These are phyloP conservation scores for Paecilomyces sp. DNA, from an alignment of 2,329 filamentous ascomycete species.

Conservation along the genomic window DNA sequence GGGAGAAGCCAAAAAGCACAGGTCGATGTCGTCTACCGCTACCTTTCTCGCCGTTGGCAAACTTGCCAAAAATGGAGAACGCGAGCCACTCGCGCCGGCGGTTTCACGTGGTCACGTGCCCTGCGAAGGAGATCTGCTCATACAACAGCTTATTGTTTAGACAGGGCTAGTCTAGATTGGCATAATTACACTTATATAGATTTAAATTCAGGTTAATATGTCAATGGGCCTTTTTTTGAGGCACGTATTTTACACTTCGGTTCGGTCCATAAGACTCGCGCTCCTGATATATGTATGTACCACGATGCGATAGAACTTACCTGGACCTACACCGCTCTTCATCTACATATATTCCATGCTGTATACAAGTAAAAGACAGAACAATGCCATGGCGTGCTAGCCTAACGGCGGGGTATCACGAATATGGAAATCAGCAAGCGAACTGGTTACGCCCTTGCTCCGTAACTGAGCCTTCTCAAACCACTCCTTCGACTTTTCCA, in stretches of 20 bases:
- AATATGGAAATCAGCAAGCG: constrained; percentile 23
- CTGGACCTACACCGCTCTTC: not conserved
- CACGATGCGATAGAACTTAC: not conserved
- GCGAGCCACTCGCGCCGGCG: not conserved
- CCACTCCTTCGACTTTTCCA: constrained; percentile 24
- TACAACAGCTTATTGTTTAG: not conserved
- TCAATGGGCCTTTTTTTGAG: not conserved
- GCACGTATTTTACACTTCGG: not conserved
- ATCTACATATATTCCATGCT: too few relatives aligned
- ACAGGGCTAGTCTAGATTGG: not conserved
- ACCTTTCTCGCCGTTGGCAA: not conserved
- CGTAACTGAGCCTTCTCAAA: constrained; percentile 27
- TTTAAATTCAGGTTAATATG: not conserved
- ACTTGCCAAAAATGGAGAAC: not conserved
- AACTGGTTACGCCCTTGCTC: constrained; percentile 21
- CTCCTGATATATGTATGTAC: not conserved
- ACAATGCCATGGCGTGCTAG: not conserved
- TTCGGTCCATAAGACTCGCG: not conserved
- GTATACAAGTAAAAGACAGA: not conserved
- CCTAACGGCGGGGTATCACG: constrained; percentile 10
- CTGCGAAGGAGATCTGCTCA: not conserved
- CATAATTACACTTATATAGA: too few relatives aligned
- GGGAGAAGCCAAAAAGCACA: not conserved
- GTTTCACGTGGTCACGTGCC: not conserved
- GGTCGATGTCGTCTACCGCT: not conserved